Percentiles rank a stretch among this genome's conserved stretches.
Conservation (phyloP, 208 protist genomes). For the Acanthamoeba culbertsoni region DNA sequence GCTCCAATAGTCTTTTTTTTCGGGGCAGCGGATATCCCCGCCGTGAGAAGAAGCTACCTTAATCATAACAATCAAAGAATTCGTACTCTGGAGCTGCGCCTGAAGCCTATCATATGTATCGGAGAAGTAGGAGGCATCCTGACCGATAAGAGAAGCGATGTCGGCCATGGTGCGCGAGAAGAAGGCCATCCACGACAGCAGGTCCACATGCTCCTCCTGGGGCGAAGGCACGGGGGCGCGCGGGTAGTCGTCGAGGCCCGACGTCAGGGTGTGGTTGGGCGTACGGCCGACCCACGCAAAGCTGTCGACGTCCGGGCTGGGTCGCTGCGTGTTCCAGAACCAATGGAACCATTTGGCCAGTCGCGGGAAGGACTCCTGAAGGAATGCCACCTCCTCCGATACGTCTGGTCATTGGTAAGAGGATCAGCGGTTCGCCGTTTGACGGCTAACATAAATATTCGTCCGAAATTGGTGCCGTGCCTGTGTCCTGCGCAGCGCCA, state of each 20-base stretch:
- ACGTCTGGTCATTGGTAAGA: not conserved
- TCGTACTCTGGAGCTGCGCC: not conserved
- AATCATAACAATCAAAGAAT: not conserved
- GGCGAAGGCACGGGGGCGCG: slow-evolving; percentile 27
- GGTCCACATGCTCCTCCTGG: slow-evolving; percentile 85
- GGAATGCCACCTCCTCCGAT: slow-evolving; percentile 41
- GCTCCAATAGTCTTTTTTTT: slow-evolving; percentile 21
- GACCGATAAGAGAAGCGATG: slow-evolving; percentile 61
- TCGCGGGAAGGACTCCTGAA: slow-evolving; percentile 60
- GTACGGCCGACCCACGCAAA: slow-evolving; percentile 84
- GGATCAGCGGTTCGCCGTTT: not conserved
- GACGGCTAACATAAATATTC: not conserved
- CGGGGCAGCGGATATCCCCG: not conserved
- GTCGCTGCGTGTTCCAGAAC: slow-evolving; percentile 75
- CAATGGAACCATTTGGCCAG: slow-evolving; percentile 71
- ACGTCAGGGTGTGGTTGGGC: slow-evolving; percentile 82
- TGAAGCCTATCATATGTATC: not conserved
- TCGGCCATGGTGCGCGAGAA: slow-evolving; percentile 61
- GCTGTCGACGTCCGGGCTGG: not conserved
- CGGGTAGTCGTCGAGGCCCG: slow-evolving; percentile 88
- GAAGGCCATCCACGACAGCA: slow-evolving; percentile 83
- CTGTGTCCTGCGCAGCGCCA: not conserved
- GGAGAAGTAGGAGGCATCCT: not conserved
- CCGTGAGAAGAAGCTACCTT: not conserved
- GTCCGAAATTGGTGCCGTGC: not conserved